Conservation (phyloP, 345 rosid species). For the Clarkia xantiana region DNA sequence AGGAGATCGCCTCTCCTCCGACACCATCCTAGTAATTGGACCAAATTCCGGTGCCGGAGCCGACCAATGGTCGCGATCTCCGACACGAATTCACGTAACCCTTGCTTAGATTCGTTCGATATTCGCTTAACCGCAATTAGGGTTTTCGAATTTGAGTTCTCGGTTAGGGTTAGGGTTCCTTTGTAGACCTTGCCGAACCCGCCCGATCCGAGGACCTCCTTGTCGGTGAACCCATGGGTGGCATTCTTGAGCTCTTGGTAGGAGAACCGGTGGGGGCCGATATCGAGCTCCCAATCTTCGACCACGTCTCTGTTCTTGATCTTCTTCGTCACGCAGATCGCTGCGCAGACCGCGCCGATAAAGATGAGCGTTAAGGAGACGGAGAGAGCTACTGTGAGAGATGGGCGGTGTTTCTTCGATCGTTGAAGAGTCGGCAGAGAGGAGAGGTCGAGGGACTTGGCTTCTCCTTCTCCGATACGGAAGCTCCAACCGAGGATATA, state of each 20-base stretch:
- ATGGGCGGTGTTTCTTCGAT: slow-evolving; percentile 13
- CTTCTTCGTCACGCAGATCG: slow-evolving; percentile 17
- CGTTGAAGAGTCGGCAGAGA: slow-evolving; percentile 46
- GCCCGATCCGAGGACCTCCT: slow-evolving; percentile 52
- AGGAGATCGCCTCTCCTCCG: slow-evolving; percentile 51
- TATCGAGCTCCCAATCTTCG: slow-evolving; percentile 64
- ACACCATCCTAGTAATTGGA: slow-evolving; percentile 73
- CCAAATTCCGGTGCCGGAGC: slow-evolving; percentile 78
- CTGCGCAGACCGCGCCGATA: slow-evolving; percentile 5
- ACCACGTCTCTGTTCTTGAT: slow-evolving; percentile 43
- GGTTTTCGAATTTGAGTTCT: slow-evolving; percentile 20
- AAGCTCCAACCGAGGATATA: slow-evolving; percentile 76
- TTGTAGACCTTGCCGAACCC: slow-evolving; percentile 77
- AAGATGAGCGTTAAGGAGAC: slow-evolving; percentile 13
- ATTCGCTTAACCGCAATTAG: slow-evolving; percentile 67
- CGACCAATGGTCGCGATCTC: slow-evolving; percentile 79
- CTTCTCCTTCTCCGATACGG: slow-evolving; percentile 29
- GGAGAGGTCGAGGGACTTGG: slow-evolving; percentile 33
- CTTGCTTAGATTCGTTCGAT: slow-evolving; percentile 66
- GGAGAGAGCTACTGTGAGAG: slow-evolving; percentile 20
- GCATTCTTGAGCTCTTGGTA: slow-evolving; percentile 59
- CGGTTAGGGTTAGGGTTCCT: slow-evolving; percentile 34
- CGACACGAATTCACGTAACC: slow-evolving; percentile 64
- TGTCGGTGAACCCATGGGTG: slow-evolving; percentile 52
- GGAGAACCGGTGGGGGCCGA: slow-evolving; percentile 58